Percentiles rank a stretch among this genome's conserved stretches.
Evolutionary conservation across 768 basidiomycete genomes (phyloP).

Genomic region (Lactifluus subvellereus): DNA sequence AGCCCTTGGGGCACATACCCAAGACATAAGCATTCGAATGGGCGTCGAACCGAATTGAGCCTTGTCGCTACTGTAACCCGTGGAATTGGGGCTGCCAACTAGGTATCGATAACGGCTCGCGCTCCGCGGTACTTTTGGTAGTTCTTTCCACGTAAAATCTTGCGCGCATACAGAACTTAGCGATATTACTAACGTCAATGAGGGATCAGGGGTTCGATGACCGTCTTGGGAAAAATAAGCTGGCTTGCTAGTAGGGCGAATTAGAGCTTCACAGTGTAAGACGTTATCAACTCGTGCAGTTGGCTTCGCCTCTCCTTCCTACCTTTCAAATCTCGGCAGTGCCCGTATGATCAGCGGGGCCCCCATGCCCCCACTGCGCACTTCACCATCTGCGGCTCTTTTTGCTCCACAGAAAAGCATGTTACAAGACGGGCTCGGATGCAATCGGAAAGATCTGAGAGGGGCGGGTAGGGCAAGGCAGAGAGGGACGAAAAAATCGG

Average conservation of each 20-base stretch:
- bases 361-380: background rate
- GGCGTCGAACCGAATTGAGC: background rate
- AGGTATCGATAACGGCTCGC: constrained; percentile 2
- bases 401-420: constrained; percentile 1
- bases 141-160: background rate
- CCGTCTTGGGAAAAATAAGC: background rate
- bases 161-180: background rate
- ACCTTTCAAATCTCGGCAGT: background rate
- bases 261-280: background rate
- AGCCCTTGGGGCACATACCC: background rate
- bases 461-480: background rate
- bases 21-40: background rate
- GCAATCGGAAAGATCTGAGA: background rate
- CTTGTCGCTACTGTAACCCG: background rate
- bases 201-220: background rate
- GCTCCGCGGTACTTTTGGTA: background rate
- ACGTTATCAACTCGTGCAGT: background rate
- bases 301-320: background rate
- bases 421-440: background rate
- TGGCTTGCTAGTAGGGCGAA: background rate
- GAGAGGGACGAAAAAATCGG: background rate
- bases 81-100: background rate
- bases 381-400: background rate
- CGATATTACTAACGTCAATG: background rate
- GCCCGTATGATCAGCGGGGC: constrained; percentile 4